phyloP scores from a whole-genome alignment of 495 filamentous ascomycete species.

The Trichocladium antarcticum region DNA sequence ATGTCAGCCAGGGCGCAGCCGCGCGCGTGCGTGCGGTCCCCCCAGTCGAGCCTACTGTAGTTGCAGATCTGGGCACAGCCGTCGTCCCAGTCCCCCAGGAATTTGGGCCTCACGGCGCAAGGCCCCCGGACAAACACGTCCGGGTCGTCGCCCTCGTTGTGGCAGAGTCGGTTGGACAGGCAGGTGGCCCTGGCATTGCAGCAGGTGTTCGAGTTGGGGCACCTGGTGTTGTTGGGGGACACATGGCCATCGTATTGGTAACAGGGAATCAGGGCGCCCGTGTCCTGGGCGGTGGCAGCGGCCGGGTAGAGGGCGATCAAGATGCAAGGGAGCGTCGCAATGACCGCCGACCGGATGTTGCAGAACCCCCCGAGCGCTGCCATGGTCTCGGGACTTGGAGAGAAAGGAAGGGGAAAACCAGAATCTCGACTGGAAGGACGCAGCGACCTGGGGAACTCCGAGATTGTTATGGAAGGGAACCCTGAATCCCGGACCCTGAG shows the following conservation, averaged over 20 bases:
- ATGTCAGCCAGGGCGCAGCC: not conserved
- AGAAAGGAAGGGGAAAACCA: no score
- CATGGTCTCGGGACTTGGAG: no score
- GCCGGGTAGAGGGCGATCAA: not conserved
- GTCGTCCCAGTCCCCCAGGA: not conserved
- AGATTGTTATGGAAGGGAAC: no score
- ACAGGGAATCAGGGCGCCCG: slow-evolving; percentile 2
- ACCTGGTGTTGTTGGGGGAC: not conserved
- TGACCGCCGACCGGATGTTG: not conserved
- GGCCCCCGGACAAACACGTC: not conserved
- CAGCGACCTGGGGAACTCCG: no score
- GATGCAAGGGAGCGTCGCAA: not conserved
- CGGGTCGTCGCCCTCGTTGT: not conserved
- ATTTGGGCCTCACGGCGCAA: not conserved
- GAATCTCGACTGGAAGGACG: no score
- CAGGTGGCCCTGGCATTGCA: not conserved
- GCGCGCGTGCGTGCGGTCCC: no score
- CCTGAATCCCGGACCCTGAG: no score
- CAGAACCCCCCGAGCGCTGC: not conserved
- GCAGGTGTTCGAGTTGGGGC: not conserved
- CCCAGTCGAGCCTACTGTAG: not conserved
- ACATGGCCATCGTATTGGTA: not conserved
- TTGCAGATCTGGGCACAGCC: not conserved
- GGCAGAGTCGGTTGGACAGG: slow-evolving; percentile 1
- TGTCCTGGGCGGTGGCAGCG: not conserved